A percentile compares a stretch with the other conserved stretches of the same genome.
Evolutionary conservation across 2,329 filamentous ascomycete species (phyloP).

Genomic region (Penicillium sp.): DNA sequence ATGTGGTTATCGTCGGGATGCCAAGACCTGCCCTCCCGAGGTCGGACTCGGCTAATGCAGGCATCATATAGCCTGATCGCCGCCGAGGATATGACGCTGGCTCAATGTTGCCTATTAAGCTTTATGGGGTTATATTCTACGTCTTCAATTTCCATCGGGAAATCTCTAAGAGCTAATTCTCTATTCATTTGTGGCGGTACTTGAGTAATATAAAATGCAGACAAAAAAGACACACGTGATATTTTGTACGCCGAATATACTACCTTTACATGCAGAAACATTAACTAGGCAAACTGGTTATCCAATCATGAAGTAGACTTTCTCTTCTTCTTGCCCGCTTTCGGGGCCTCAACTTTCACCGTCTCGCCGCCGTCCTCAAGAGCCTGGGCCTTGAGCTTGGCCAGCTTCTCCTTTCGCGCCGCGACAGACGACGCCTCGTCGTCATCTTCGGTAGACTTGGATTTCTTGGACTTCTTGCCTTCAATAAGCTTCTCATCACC

Average conservation of each 20-base stretch:
- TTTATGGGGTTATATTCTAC: no score
- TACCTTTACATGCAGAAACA: conserved; percentile 35
- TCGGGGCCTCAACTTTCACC: conserved; percentile 25
- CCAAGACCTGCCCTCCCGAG: conserved; percentile 39
- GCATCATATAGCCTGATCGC: conserved; percentile 21
- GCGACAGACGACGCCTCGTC: conserved; percentile 40
- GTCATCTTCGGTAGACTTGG: conserved; percentile 42
- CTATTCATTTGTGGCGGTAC: no score
- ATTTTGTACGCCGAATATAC: conserved; percentile 39
- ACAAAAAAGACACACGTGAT: conserved; percentile 35
- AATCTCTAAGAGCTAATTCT: no score
- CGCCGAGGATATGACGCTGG: not conserved
- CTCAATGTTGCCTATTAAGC: no score
- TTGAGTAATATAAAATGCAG: not conserved
- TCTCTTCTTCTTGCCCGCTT: conserved; percentile 44
- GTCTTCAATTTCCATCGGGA: no score
- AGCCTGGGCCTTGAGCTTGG: conserved; percentile 54
- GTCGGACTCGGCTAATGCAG: conserved; percentile 42
- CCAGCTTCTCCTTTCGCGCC: conserved; percentile 53
- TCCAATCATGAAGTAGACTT: conserved; percentile 42
- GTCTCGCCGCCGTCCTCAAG: conserved; percentile 48
- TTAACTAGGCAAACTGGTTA: conserved; percentile 31
- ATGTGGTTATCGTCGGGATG: conserved; percentile 41
- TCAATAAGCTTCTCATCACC: conserved; percentile 38
- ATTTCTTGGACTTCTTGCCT: conserved; percentile 46